A percentile compares a stretch with the other conserved stretches of the same genome.
phyloP scores from a whole-genome alignment of 352 stramenopile species.

The Globisporangium acanthophoron region DNA sequence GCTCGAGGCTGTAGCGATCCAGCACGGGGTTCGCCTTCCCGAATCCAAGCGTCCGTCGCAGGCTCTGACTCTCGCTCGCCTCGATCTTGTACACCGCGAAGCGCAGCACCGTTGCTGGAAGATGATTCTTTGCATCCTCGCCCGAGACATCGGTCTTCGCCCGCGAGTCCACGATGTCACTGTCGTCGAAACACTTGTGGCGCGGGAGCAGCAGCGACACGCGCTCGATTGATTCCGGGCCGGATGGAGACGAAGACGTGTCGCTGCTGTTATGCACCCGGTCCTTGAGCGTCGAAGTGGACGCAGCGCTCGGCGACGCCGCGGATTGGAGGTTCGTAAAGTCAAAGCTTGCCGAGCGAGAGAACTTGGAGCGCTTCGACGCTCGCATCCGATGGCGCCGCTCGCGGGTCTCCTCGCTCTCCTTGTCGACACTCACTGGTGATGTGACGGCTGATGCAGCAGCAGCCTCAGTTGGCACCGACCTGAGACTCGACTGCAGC shows the following conservation, averaged over 20 bases:
- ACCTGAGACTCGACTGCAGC: constrained; percentile 3
- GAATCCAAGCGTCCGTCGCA: constrained; percentile 61
- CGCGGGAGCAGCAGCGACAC: background rate
- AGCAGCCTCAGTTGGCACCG: constrained; percentile 1
- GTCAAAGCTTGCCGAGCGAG: constrained; percentile 71
- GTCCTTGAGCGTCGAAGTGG: constrained; percentile 6
- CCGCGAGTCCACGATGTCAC: constrained; percentile 66
- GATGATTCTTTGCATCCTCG: constrained; percentile 25
- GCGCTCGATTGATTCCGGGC: background rate
- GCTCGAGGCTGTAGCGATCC: constrained; percentile 74
- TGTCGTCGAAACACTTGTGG: constrained; percentile 77
- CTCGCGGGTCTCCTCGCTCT: background rate
- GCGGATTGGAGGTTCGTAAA: constrained; percentile 38
- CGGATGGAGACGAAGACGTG: background rate
- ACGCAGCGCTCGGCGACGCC: constrained; percentile 8
- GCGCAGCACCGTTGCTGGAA: constrained; percentile 58
- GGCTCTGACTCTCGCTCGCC: constrained; percentile 43
- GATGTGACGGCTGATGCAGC: background rate
- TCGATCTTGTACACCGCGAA: constrained; percentile 76
- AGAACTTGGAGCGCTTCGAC: constrained; percentile 48
- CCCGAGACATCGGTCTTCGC: constrained; percentile 23
- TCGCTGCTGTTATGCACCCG: constrained; percentile 1
- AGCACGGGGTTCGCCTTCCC: constrained; percentile 62
- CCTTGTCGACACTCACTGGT: background rate
- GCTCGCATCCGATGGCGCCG: constrained; percentile 9